Evolutionary conservation across 176 grass and related monocot genomes (phyloP), one percentile per base, ranked within the genome.

Genomic region (Elaeis guineensis): DNA sequence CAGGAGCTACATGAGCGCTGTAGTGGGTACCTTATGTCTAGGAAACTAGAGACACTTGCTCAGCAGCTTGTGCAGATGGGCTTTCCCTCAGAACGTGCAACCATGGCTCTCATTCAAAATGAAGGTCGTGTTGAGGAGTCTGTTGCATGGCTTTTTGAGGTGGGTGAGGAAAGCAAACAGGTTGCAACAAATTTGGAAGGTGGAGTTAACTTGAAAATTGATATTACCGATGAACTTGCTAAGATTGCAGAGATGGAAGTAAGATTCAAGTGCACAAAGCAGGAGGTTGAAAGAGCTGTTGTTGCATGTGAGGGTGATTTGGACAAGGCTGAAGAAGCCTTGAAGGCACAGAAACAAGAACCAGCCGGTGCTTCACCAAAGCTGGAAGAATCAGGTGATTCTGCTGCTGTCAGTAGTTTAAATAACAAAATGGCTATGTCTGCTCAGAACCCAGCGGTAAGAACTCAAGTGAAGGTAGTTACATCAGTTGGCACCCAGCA

Each of bases 1-100:
- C 93, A 91, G 70, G 93, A 97, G 66, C 79, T 97, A 59, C 93
- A 97, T 52, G 93, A 97, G 61, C 84, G 89, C 56, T 97, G 87
- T 67, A 91, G 83, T 21, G 84, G 87, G 16, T 97, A 97, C 48
- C 74, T 97, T 29, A 97, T 97, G 87, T 97, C 93, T 48, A 79
- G 81, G 70, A 97, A 97, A 59, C 67, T 97, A 51, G 93, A 89
- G 78, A 53, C 67, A 63, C 87, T 97, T 14, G 67, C 84, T 3
- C 87, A 88, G 70, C 86, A 91, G 65, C 83, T 97, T 74, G 84
- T 89, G 48, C 84, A 84, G 19, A 97, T 97, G 93, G 93, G 93
- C 58, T 91, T 97, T 58, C 82, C 93, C 75, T 64, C 84, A 52
- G 93, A 97, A 71, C 86, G 88, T 64, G 84, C 93, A 70, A 97